Conservation (phyloP, 106 monocot species). For the Acorus gramineus region DNA sequence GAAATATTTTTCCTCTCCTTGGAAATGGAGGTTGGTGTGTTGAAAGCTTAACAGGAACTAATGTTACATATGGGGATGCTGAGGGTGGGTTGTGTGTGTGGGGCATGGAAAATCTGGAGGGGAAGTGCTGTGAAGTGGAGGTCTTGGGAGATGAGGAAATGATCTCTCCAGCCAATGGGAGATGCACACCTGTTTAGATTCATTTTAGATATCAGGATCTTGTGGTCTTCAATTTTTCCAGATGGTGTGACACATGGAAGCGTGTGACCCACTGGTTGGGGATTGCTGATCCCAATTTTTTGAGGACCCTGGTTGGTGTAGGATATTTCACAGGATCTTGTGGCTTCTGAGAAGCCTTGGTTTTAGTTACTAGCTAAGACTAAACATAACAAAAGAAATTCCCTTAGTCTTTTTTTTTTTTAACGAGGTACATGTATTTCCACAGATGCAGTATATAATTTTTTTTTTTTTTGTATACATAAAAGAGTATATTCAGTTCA, state of each 20-base stretch:
- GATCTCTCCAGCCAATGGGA: constrained; percentile 26
- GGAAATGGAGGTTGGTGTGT: not conserved
- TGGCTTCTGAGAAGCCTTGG: too few relatives aligned
- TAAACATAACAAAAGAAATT: too few relatives aligned
- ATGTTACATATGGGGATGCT: constrained; percentile 8
- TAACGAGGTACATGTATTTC: too few relatives aligned
- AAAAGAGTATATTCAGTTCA: too few relatives aligned
- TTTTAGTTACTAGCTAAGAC: too few relatives aligned
- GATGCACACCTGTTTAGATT: constrained; percentile 10
- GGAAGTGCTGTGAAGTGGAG: not conserved
- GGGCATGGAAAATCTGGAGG: constrained; percentile 34
- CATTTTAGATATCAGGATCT: constrained; percentile 16
- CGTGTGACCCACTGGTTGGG: constrained; percentile 8
- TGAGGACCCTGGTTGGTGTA: too few relatives aligned
- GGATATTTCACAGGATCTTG: too few relatives aligned
- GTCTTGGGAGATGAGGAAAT: constrained; percentile 9
- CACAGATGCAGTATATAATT: too few relatives aligned
- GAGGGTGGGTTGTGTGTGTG: constrained; percentile 5
- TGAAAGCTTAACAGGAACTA: not conserved
- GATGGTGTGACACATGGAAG: constrained; percentile 6
- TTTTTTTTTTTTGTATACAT: too few relatives aligned
- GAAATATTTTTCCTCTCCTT: too few relatives aligned
- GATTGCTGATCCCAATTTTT: not conserved
- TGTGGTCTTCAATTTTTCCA: too few relatives aligned
- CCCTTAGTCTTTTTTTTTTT: too few relatives aligned